Conservation (phyloP, 2,329 filamentous ascomycete species). For the Fusarium incarnatum region DNA sequence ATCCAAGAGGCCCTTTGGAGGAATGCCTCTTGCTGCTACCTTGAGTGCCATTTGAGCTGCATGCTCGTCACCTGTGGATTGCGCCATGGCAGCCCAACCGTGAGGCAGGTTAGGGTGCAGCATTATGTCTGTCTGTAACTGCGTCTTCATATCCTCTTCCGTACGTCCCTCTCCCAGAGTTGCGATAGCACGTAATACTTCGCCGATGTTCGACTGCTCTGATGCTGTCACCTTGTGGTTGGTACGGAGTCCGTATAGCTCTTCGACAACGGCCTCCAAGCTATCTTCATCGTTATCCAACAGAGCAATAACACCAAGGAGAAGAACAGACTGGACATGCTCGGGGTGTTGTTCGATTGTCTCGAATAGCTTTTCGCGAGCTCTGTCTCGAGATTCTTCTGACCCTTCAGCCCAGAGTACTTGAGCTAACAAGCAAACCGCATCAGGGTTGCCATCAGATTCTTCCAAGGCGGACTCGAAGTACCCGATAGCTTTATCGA, state of each 20-base stretch:
- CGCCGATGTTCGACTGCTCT: slow-evolving; percentile 77
- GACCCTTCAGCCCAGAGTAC: slow-evolving; percentile 92
- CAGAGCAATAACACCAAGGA: slow-evolving; percentile 86
- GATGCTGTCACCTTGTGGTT: slow-evolving; percentile 70
- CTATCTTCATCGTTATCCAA: slow-evolving; percentile 83
- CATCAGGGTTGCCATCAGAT: slow-evolving; percentile 80
- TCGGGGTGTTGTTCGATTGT: slow-evolving; percentile 79
- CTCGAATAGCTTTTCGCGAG: slow-evolving; percentile 82
- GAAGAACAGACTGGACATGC: slow-evolving; percentile 82
- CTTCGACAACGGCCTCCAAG: slow-evolving; percentile 81
- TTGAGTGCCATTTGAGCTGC: slow-evolving; percentile 82
- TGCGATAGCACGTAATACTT: slow-evolving; percentile 80
- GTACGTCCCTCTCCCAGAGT: slow-evolving; percentile 63
- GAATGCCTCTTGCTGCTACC: slow-evolving; percentile 79
- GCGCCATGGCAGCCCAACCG: slow-evolving; percentile 82
- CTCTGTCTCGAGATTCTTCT: slow-evolving; percentile 77
- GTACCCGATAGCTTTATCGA: slow-evolving; percentile 78
- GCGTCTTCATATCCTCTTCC: slow-evolving; percentile 65
- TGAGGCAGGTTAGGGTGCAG: slow-evolving; percentile 81
- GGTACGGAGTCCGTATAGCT: slow-evolving; percentile 79
- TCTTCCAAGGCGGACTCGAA: slow-evolving; percentile 85
- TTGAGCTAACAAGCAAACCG: slow-evolving; percentile 88
- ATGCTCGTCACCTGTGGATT: slow-evolving; percentile 64
- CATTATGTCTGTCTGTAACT: slow-evolving; percentile 82
- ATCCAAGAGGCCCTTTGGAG: slow-evolving; percentile 75